Evolutionary conservation across 1,284 basidiomycete genomes (phyloP).

Genomic region (Sphagnurus paluster): DNA sequence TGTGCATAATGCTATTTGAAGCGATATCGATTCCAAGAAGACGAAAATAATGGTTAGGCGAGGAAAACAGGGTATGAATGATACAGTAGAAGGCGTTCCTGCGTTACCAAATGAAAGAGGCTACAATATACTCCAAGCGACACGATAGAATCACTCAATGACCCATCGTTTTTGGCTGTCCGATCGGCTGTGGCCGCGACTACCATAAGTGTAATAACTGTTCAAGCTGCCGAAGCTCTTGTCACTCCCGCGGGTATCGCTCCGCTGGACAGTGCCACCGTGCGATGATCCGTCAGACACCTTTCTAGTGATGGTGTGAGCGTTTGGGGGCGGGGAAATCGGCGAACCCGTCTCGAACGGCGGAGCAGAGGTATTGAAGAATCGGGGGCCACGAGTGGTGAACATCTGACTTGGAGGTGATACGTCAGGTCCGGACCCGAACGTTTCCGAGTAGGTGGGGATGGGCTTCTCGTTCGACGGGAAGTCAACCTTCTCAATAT

Average conservation of each 20-base stretch:
- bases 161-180: constrained; percentile 48
- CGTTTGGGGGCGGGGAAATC: constrained; percentile 27
- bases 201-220: constrained; percentile 25
- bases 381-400: constrained; percentile 47
- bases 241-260: constrained; percentile 19
- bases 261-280: constrained; percentile 15
- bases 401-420: constrained; percentile 44
- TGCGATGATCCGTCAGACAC: constrained; percentile 19
- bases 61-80: constrained; percentile 1
- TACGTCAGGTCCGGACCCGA: constrained; percentile 40
- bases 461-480: constrained; percentile 51
- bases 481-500: constrained; percentile 68
- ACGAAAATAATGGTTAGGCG: not conserved
- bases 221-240: constrained; percentile 21
- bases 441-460: constrained; percentile 55
- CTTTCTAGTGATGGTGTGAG: constrained; percentile 18
- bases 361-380: constrained; percentile 42
- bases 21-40: not conserved
- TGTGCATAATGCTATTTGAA: constrained; percentile 7
- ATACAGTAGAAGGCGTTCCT: constrained; percentile 7
- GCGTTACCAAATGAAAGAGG: not conserved
- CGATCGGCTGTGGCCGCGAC: constrained; percentile 23
- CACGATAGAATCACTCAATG: constrained; percentile 46
- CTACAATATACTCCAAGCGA: not conserved
- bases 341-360: constrained; percentile 37